Percentiles rank a stretch among this genome's conserved stretches.
Conservation (phyloP, 176 grass and related monocot genomes). For the Carex cristatella region DNA sequence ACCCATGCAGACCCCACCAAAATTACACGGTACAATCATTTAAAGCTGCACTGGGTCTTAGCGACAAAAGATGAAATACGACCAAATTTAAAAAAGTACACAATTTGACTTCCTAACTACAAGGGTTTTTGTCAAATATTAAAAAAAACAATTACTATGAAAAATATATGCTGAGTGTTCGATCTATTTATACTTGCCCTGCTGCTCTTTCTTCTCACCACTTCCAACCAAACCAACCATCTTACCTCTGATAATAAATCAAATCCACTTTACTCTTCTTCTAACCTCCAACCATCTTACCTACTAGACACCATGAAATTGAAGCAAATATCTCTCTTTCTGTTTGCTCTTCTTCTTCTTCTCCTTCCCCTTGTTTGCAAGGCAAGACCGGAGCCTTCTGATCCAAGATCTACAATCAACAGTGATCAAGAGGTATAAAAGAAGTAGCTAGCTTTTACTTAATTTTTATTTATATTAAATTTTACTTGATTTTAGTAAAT, state of each 20-base stretch:
- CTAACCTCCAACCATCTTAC: conserved; percentile 1
- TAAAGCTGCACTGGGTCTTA: neutral
- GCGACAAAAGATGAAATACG: neutral
- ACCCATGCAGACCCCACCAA: too few species aligned
- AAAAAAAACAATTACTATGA: neutral
- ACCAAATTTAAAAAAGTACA: conserved; percentile 11
- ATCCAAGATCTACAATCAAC: neutral
- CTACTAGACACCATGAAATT: conserved; percentile 14
- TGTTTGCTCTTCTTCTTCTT: conserved; percentile 19
- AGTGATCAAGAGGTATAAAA: conserved; percentile 12
- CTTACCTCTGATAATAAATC: neutral
- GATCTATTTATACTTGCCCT: conserved; percentile 12
- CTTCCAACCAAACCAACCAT: conserved; percentile 18
- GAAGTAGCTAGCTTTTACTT: neutral
- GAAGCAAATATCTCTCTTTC: conserved; percentile 21
- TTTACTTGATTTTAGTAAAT: neutral
- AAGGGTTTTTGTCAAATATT: neutral
- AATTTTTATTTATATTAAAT: neutral
- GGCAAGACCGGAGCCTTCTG: conserved; percentile 23
- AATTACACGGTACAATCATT: neutral
- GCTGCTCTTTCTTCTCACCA: conserved; percentile 4
- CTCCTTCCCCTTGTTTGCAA: conserved; percentile 15
- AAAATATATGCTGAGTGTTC: neutral
- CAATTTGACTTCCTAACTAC: neutral
- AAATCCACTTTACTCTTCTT: neutral